Evolutionary conservation across 2,329 filamentous ascomycete species (phyloP), one percentile per base, ranked within the genome.

Genomic region (Penicillium brasilianum): DNA sequence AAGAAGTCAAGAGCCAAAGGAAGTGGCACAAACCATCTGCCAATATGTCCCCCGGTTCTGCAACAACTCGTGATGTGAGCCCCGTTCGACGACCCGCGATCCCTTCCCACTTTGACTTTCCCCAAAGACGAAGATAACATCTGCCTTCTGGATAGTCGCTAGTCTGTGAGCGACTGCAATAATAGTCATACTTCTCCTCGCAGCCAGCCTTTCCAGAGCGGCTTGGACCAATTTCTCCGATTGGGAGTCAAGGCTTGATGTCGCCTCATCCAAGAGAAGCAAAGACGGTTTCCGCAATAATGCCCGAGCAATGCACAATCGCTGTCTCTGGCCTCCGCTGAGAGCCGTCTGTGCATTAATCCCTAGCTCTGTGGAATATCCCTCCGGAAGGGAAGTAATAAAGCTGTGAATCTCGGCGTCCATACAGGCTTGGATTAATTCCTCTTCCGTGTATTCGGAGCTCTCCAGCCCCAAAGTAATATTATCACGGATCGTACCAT

Each of bases 211-310:
- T 18, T 48, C 44, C 3, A 48, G 25, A 5, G 44, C 44, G 14
- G 44, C 44, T 18, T 48, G 44, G n/a, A 48, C 44, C n/a, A 48
- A 16, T 30, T 48, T 48, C 18, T 48, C 44, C 2, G 44, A 30
- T 16, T 48, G 44, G 5, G 44, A 48, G 44, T 48, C 44, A 30
- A 48, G 44, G n/a, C 44, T 48, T 11, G 44, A 48, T 30, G 44
- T 48, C 14, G 44, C 44, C 44, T 48, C 44, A 18, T 48, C 44
- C 6, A 48, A 30, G 16, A 48, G 44, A 20, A 48, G 44, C 3
- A 48, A 25, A 48, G 44, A 48, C 14, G 44, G 44, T 11, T 48
- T 48, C 8, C 44, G 44, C 4, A 48, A 16, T 30, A 48, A 11
- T 10, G 44, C 44, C 11, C 44, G 44, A 1, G 22, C 44, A 8